These are phyloP conservation scores for Heterobasidion annosum DNA, from an alignment of 1,284 basidiomycete species.

Conservation along the genomic window DNA sequence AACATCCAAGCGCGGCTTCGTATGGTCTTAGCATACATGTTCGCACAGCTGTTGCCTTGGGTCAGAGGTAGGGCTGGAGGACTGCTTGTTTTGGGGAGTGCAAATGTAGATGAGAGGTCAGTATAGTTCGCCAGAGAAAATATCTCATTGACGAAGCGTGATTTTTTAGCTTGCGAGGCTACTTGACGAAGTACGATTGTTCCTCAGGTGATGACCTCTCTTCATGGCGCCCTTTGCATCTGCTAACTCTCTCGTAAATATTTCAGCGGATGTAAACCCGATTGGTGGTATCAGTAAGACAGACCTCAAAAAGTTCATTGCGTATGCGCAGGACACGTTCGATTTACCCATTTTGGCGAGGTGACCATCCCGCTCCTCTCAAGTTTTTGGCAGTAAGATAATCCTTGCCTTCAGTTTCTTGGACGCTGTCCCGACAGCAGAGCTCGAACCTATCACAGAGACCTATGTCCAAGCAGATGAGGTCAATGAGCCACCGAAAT, in stretches of 20 bases:
- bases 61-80: slow-evolving; percentile 80
- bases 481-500: slow-evolving; percentile 24
- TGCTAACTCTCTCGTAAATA: not conserved
- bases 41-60: slow-evolving; percentile 95
- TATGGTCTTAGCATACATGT: slow-evolving; percentile 97
- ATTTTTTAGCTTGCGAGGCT: slow-evolving; percentile 73
- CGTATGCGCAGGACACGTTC: slow-evolving; percentile 73
- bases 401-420: slow-evolving; percentile 58
- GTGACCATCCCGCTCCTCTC: slow-evolving; percentile 29
- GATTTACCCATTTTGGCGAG: slow-evolving; percentile 77
- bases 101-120: slow-evolving; percentile 96
- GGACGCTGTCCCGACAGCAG: slow-evolving; percentile 88
- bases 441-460: slow-evolving; percentile 92
- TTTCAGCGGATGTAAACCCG: slow-evolving; percentile 89
- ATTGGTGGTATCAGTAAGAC: slow-evolving; percentile 98
- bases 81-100: slow-evolving; percentile 89
- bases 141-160: not conserved
- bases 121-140: not conserved
- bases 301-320: slow-evolving; percentile 94
- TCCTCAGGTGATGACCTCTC: slow-evolving; percentile 52
- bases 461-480: slow-evolving; percentile 95
- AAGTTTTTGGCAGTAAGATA: not conserved
- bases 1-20: slow-evolving; percentile 96
- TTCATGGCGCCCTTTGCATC: not conserved
- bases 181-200: slow-evolving; percentile 97